Evolutionary conservation across 2,329 filamentous ascomycete genomes (phyloP).

Genomic region (Paramyrothecium roridum): DNA sequence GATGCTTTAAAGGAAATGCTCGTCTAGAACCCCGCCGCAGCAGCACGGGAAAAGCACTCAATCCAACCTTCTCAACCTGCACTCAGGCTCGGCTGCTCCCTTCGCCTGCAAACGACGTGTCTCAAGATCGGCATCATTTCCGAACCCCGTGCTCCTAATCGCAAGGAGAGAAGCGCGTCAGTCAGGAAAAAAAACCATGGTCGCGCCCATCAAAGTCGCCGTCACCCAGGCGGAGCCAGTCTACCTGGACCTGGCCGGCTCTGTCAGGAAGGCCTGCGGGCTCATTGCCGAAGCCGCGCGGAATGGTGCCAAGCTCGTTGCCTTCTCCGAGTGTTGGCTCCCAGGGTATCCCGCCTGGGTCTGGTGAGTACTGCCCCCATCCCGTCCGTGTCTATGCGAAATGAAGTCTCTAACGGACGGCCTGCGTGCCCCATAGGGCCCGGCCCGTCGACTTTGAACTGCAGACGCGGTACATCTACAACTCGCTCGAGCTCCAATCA

Average conservation of each 20-base stretch:
- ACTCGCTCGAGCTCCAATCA: slow-evolving; percentile 36
- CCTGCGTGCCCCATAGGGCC: slow-evolving; percentile 7
- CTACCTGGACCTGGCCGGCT: slow-evolving; percentile 15
- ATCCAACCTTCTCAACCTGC: too few relatives aligned
- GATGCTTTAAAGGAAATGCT: too few relatives aligned
- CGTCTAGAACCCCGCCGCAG: too few relatives aligned
- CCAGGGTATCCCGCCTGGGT: slow-evolving; percentile 49
- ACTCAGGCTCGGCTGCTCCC: too few relatives aligned
- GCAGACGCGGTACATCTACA: slow-evolving; percentile 32
- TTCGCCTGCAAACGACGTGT: too few relatives aligned
- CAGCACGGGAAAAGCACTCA: too few relatives aligned
- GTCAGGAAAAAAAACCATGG: slow-evolving; percentile 7
- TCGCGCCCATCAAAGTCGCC: slow-evolving; percentile 12
- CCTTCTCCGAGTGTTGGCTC: slow-evolving; percentile 52
- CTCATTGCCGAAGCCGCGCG: slow-evolving; percentile 18
- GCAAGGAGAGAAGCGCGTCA: neutral
- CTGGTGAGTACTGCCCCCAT: slow-evolving; percentile 12
- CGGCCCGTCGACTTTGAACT: slow-evolving; percentile 16
- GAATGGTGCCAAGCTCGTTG: slow-evolving; percentile 51
- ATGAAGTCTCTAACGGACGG: neutral
- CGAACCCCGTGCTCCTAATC: too few relatives aligned
- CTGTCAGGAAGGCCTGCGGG: slow-evolving; percentile 17
- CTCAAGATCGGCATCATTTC: too few relatives aligned
- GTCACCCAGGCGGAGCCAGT: slow-evolving; percentile 22
- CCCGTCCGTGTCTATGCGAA: neutral